Base-by-base conservation (phyloP, 192 early-diverging fungal genomes). In the Linnemannia elongata region DNA sequence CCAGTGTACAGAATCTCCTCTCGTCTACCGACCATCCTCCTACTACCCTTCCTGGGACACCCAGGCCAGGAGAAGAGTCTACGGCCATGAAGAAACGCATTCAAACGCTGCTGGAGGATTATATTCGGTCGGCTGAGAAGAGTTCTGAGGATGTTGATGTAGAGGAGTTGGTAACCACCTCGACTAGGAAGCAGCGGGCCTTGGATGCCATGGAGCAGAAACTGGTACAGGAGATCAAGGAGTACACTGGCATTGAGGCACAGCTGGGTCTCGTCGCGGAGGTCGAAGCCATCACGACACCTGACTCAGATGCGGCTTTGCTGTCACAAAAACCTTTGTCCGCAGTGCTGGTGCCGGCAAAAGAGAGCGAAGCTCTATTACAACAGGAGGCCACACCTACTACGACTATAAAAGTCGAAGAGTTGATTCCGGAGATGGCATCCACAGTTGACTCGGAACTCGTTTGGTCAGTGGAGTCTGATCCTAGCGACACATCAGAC, bases 211-310 rank as follows among this genome's bases (percentile, higher is more conserved):
- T 87, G 39, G 85, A 87, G 24, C 47, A 72, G n/a, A 41, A 81
- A 49, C 76, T 87, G 5, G 72, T 81, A 1, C 35, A 77, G 35
- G 76, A 78, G 22, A 87, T 87, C 63, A 87, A 75, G 20, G 76
- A 81, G 52, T 41, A 5, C 4, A 30, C 38, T 33, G 60, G 60
- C 8, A 33, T 66, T 1, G 24, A 73, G 3, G 0, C n/a, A 12
- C 69, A 35, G 33, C 22, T 27, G 42, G n/a, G 49, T 41, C 42
- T 27, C 27, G 36, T 72, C 5, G 9, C 17, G 0, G 71, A 38
- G 18, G 42, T 38, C 18, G 22, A 20, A 3, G 41, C 47, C 24
- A 72, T 27, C 24, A 71, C 8, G 33, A 10, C 4, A 22, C 6
- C 18, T 52, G 5, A 52, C 30, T 33, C 60, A 30, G 30, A 60